Percentiles rank a stretch among this genome's conserved stretches.
Conservation (phyloP, 208 protist species). For the Trypanosoma cruzi region DNA sequence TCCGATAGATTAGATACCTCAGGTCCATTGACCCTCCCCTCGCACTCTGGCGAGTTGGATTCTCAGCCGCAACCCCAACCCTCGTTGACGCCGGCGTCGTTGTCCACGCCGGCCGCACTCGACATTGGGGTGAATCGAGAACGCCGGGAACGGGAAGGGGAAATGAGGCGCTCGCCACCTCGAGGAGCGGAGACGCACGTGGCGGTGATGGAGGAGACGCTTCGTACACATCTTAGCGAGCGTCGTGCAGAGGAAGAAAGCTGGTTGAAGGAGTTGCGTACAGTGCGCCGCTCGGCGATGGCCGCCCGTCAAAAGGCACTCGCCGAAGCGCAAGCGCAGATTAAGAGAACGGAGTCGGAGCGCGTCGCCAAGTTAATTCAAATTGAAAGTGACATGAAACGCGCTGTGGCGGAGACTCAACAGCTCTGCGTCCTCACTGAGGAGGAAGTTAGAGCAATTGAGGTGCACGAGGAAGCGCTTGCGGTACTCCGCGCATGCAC, state of each 20-base stretch:
- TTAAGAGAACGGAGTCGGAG: slow-evolving; percentile 5
- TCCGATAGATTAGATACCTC: background rate
- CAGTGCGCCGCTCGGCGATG: background rate
- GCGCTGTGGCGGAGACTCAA: background rate
- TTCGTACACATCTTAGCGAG: slow-evolving; percentile 6
- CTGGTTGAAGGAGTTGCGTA: slow-evolving; percentile 5
- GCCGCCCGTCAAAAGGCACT: slow-evolving; percentile 7
- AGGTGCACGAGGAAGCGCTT: slow-evolving; percentile 5
- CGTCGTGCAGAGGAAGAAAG: slow-evolving; percentile 7
- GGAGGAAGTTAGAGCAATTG: slow-evolving; percentile 13
- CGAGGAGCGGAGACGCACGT: background rate
- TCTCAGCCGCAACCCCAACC: background rate
- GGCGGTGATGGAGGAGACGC: slow-evolving; percentile 1
- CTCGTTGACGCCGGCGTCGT: background rate
- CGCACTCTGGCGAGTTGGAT: background rate
- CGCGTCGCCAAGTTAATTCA: slow-evolving; percentile 1
- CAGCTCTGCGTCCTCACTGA: slow-evolving; percentile 1
- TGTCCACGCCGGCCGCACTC: background rate
- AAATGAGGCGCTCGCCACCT: background rate
- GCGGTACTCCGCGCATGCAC: slow-evolving; percentile 5
- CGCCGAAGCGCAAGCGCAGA: slow-evolving; percentile 6
- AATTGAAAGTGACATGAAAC: background rate
- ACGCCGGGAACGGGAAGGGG: background rate
- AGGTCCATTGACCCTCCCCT: background rate
- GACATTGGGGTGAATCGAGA: background rate